Evolutionary conservation across 257 asterid species (phyloP), one percentile per base, ranked within the genome.

Genomic region (Solanum gandarillasii): DNA sequence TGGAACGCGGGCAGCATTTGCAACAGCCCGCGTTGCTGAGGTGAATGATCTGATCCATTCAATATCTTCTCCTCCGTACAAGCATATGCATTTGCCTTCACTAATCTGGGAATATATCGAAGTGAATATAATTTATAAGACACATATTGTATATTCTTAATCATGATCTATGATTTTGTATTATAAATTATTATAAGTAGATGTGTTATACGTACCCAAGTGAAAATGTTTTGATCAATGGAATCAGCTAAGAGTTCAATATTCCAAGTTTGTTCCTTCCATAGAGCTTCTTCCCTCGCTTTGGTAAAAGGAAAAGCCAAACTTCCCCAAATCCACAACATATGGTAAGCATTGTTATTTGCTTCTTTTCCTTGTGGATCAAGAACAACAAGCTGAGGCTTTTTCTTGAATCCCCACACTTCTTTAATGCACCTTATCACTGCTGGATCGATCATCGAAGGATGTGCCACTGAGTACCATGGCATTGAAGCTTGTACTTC

Each of bases 271-370:
- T 89, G 91, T 23, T 91, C 95, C 2, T 89, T 89, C 99, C 99
- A 97, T 2, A 97, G 93, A 18, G 91, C 94, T 68, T 84, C 83
- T 88, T 97, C 99, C 82, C 92, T 91, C 2, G 88, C 68, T 74
- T 84, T 89, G 55, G 96, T 94, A 92, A 97, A 97, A 5, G 98
- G 99, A 83, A 94, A 97, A 4, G 99, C 98, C 16, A 74, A 62
- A 71, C 94, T 90, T 0, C 99, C 99, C 99, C 99, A 97, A 75
- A 96, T 97, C 98, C 98, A 95, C 92, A 95, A 93, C 98, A 97
- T 94, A 11, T 98, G 98, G 2, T 95, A 85, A 4, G 99, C 99
- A 85, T 97, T 93, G 1, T 90, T 88, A 68, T 93, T 94, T 2
- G 95, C 88, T 35, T 91, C 94, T 88, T 91, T 93, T 0, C 99